Conservation (phyloP, 768 basidiomycete species). For the Suillus subalutaceus region DNA sequence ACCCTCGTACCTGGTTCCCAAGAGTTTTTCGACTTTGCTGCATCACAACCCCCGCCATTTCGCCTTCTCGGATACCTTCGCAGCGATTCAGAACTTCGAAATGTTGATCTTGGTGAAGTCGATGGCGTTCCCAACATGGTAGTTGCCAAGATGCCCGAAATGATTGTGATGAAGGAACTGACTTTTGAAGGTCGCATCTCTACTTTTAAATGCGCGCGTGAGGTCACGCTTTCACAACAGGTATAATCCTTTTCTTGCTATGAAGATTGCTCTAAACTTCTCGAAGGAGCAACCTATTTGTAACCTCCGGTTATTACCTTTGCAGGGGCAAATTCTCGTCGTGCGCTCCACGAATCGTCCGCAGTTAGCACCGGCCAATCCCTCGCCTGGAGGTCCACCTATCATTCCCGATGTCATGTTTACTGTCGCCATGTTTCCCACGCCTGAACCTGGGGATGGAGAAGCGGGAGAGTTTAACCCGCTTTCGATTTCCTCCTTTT, state of each 20-base stretch:
- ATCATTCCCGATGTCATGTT: slow-evolving; percentile 29
- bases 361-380: slow-evolving; percentile 1
- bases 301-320: slow-evolving; percentile 53
- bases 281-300: slow-evolving; percentile 50
- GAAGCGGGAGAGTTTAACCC: slow-evolving; percentile 30
- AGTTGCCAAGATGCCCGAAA: slow-evolving; percentile 44
- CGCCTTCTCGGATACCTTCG: slow-evolving; percentile 40
- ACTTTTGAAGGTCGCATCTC: slow-evolving; percentile 37
- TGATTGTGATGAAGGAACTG: slow-evolving; percentile 46
- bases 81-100: slow-evolving; percentile 40
- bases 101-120: slow-evolving; percentile 46
- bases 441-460: slow-evolving; percentile 33
- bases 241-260: slow-evolving; percentile 13
- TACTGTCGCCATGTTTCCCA: slow-evolving; percentile 33
- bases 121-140: slow-evolving; percentile 44
- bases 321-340: slow-evolving; percentile 53
- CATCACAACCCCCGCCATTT: slow-evolving; percentile 43
- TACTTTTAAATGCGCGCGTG: slow-evolving; percentile 43
- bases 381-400: slow-evolving; percentile 19
- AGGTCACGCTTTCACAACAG: slow-evolving; percentile 27
- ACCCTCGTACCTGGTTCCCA: slow-evolving; percentile 39
- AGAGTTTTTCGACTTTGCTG: slow-evolving; percentile 40
- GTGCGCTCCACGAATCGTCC: slow-evolving; percentile 44
- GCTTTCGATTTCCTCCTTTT: slow-evolving; percentile 32
- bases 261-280: slow-evolving; percentile 11